phyloP scores from a whole-genome alignment of 2,329 filamentous ascomycete species.

The Nothomitra cinnamomea region DNA sequence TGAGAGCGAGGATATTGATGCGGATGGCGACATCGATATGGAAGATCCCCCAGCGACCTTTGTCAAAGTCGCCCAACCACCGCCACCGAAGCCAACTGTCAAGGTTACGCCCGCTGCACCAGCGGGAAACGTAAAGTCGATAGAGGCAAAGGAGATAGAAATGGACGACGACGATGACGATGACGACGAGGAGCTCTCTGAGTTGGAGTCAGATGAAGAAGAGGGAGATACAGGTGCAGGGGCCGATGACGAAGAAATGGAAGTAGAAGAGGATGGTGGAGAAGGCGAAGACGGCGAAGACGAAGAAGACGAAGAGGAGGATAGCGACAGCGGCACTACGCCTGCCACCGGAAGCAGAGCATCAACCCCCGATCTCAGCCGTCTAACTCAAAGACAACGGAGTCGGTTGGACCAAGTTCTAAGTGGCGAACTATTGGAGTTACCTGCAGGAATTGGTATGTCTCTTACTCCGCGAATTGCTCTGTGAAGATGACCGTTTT shows the following conservation, averaged over 20 bases:
- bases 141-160: slow-evolving; percentile 31
- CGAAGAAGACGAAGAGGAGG: slow-evolving; percentile 17
- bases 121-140: slow-evolving; percentile 23
- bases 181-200: slow-evolving; percentile 25
- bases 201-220: slow-evolving; percentile 23
- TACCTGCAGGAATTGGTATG: slow-evolving; percentile 22
- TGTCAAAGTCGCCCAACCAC: slow-evolving; percentile 12
- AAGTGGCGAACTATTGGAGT: slow-evolving; percentile 24
- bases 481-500: not conserved
- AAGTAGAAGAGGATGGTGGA: slow-evolving; percentile 18
- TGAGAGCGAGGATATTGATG: slow-evolving; percentile 11
- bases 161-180: slow-evolving; percentile 31
- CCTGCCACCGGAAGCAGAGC: slow-evolving; percentile 33
- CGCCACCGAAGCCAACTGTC: slow-evolving; percentile 17
- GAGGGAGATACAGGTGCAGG: slow-evolving; percentile 22
- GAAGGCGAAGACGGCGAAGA: slow-evolving; percentile 14
- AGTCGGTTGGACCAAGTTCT: slow-evolving; percentile 37
- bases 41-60: slow-evolving; percentile 23
- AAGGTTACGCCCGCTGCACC: slow-evolving; percentile 21
- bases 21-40: slow-evolving; percentile 25
- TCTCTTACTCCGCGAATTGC: slow-evolving; percentile 10
- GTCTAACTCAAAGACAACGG: slow-evolving; percentile 51
- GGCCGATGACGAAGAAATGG: slow-evolving; percentile 25
- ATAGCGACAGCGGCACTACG: slow-evolving; percentile 22
- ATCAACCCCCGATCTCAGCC: slow-evolving; percentile 45